Conservation (phyloP, 257 asterid genomes). For the Solanum virginianum region DNA sequence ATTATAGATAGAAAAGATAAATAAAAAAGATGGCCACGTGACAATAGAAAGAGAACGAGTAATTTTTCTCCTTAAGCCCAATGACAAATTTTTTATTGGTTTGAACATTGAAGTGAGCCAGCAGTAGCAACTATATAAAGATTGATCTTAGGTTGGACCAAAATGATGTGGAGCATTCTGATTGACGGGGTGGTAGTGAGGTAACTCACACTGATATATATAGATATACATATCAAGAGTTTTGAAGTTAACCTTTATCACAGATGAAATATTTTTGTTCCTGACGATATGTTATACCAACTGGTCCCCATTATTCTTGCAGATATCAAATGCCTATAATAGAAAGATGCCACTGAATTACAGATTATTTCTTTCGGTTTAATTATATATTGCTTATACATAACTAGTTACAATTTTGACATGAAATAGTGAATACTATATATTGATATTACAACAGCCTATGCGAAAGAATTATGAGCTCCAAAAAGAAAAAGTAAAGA, state of each 20-base stretch:
- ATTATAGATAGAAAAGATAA: too few relatives aligned
- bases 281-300: neutral
- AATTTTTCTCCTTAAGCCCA: too few relatives aligned
- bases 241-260: neutral
- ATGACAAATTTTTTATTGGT: too few relatives aligned
- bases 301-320: neutral
- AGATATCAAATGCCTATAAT: neutral
- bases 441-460: neutral
- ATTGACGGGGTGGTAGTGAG: too few relatives aligned
- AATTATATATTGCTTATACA: neutral
- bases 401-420: neutral
- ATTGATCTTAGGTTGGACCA: too few relatives aligned
- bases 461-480: neutral
- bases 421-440: neutral
- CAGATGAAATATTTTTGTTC: neutral
- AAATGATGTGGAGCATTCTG: too few relatives aligned
- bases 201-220: too few relatives aligned
- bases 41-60: too few relatives aligned
- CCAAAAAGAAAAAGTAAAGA: neutral
- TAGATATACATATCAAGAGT: neutral
- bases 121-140: too few relatives aligned
- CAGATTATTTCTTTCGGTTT: neutral
- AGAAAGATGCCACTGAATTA: neutral
- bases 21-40: too few relatives aligned
- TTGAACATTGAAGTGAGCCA: too few relatives aligned